Evolutionary conservation across 164 flowering plant genomes (phyloP).

Genomic region (Brasenia schreberi): DNA sequence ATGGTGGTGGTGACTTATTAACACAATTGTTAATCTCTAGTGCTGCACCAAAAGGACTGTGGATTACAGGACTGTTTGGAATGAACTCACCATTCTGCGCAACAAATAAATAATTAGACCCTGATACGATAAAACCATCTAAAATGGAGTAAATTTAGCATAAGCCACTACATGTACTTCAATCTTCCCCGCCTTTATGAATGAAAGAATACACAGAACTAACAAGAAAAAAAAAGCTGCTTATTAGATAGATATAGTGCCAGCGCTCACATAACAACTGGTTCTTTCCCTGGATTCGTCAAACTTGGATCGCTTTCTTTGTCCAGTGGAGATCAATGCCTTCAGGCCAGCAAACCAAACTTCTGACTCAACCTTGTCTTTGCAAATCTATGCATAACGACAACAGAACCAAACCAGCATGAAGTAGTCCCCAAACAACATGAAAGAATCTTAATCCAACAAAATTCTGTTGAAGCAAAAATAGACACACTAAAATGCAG

Average conservation of each 20-base stretch:
- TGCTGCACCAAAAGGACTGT: constrained; percentile 24
- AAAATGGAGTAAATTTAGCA: too few species aligned
- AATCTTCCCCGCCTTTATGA: background rate
- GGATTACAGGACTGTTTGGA: constrained; percentile 14
- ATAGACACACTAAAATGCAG: background rate
- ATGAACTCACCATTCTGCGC: constrained; percentile 11
- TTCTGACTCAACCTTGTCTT: constrained; percentile 78
- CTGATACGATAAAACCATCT: too few species aligned
- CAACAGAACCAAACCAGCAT: background rate
- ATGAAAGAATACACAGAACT: background rate
- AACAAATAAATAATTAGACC: too few species aligned
- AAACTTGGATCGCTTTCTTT: constrained; percentile 40
- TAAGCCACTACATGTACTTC: too few species aligned
- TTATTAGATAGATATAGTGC: background rate
- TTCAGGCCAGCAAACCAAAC: constrained; percentile 75
- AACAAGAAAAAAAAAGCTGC: background rate
- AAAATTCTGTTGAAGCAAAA: background rate
- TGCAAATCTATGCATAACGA: constrained; percentile 48
- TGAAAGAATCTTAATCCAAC: background rate
- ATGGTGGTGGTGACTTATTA: constrained; percentile 24
- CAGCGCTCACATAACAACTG: constrained; percentile 38
- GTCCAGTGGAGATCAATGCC: constrained; percentile 47
- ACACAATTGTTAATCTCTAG: constrained; percentile 19
- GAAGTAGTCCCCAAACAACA: background rate
- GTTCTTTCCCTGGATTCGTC: constrained; percentile 10